These are phyloP conservation scores for Neofusicoccum umdonicola DNA, from an alignment of 2,329 filamentous ascomycete species.

Conservation along the genomic window DNA sequence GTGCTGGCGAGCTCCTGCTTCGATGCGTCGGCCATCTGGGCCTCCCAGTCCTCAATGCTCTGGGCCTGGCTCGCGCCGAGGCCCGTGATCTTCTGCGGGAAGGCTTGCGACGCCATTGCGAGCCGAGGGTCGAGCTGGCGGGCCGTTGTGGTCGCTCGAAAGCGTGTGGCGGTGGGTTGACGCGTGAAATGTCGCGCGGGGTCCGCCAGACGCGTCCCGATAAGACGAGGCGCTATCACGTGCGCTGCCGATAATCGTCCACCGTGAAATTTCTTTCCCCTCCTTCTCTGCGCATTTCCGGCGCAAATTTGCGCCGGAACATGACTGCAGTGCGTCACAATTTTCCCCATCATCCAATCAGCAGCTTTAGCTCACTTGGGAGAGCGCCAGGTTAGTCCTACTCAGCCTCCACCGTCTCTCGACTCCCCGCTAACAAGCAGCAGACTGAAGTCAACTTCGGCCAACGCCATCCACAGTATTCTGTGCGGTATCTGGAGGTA, in stretches of 20 bases:
- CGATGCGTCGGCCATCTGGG: slow-evolving; percentile 1
- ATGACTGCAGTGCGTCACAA: too few relatives aligned
- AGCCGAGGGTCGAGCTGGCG: too few relatives aligned
- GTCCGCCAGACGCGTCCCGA: neutral
- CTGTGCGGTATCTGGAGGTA: slow-evolving; percentile 38
- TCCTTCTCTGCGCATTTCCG: neutral
- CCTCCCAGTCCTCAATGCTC: slow-evolving; percentile 11
- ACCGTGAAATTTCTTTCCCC: neutral
- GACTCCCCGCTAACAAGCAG: slow-evolving; percentile 6
- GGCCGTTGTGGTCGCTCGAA: too few relatives aligned
- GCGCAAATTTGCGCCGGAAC: neutral
- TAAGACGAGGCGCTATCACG: neutral
- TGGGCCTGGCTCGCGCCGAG: slow-evolving; percentile 2
- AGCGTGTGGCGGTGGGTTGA: too few relatives aligned
- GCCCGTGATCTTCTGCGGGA: neutral
- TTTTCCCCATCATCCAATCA: neutral
- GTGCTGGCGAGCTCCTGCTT: neutral
- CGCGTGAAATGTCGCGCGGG: neutral
- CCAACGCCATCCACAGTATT: slow-evolving; percentile 6
- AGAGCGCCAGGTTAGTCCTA: slow-evolving; percentile 30
- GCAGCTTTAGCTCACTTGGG: slow-evolving; percentile 38
- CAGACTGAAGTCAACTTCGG: slow-evolving; percentile 36
- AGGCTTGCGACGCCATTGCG: neutral
- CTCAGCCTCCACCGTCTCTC: neutral
- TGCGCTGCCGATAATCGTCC: neutral